Percentiles rank a stretch among this genome's conserved stretches.
Evolutionary conservation across 805 yeast genomes (phyloP).

Genomic region (Crinitomyces ghanaensis): DNA sequence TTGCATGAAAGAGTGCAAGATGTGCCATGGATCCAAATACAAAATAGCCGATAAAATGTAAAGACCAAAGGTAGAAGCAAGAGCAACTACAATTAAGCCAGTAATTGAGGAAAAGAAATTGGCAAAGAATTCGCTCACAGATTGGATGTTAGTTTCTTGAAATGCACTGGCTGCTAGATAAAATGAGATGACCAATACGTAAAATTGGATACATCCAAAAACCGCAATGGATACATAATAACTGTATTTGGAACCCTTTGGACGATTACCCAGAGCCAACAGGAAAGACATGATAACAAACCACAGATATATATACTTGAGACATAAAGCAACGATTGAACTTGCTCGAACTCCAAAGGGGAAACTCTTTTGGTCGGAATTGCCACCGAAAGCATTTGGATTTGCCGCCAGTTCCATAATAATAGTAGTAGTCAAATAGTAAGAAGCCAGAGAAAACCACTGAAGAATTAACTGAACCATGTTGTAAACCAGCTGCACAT

Average conservation of each 20-base stretch:
- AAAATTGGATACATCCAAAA: constrained; percentile 50
- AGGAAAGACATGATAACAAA: constrained; percentile 49
- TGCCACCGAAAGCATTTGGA: constrained; percentile 32
- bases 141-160: constrained; percentile 23
- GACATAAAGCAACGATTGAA: constrained; percentile 37
- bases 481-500: constrained; percentile 46
- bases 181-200: constrained; percentile 47
- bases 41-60: constrained; percentile 48
- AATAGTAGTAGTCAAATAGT: constrained; percentile 50
- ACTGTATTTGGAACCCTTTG: constrained; percentile 46
- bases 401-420: constrained; percentile 38
- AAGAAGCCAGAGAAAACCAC: constrained; percentile 56
- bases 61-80: constrained; percentile 49
- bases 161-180: constrained; percentile 46
- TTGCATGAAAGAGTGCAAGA: constrained; percentile 40
- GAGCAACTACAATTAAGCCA: constrained; percentile 47
- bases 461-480: constrained; percentile 42
- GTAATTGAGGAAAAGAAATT: constrained; percentile 33
- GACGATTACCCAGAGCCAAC: constrained; percentile 52
- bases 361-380: constrained; percentile 30
- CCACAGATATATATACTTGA: constrained; percentile 45
- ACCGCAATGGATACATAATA: constrained; percentile 42
- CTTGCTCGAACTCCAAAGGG: constrained; percentile 25
- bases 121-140: constrained; percentile 22
- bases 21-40: constrained; percentile 58